Base-by-base conservation (phyloP, 768 basidiomycete genomes). In the Piloderma croceum region DNA sequence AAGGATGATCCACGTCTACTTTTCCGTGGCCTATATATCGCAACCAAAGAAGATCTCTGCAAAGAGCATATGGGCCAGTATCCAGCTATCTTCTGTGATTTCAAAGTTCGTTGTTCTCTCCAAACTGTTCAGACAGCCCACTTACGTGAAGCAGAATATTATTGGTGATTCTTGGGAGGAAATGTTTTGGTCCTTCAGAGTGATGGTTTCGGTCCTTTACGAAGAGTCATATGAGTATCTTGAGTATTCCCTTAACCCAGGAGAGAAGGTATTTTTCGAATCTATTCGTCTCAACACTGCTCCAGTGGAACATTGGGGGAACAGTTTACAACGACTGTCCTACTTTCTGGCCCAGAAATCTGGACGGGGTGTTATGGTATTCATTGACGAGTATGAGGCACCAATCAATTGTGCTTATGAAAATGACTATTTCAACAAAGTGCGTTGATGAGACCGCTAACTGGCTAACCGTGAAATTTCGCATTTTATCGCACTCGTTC, bases 31-130 rank as follows among this genome's bases (percentile, higher is more conserved):
- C 46, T 47, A 43, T 38, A 47, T 39, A 44, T 47, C 22, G 36
- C 42, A 21, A 39, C 36, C 29, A 43, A n/a, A n/a, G n/a, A 25
- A 20, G 42, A 44, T 34, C 38, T 47, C 46, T 47, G 46, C 35
- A 32, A 38, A 39, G 21, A 43, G 25, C 42, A 47, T 38, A 47
- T 47, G 46, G 46, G 46, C 20, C 43, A 47, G 33, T 47, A 47
- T 47, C 39, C 46, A 29, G 46, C 40, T 11, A 47, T n/a, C n/a
- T n/a, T n/a, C 31, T 37, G 34, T 19, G 46, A 47, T 34, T 44
- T 44, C 36, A 48, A 33, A 23, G 46, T 48, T 40, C 24, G 43
- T 48, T 45, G 24, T 48, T 41, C 37, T 39, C 22, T 43, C 31
- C 24, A 33, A 35, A 35, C 6, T 39, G 24, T 20, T 44, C 34